Conservation (phyloP, 352 stramenopile species). For the Aphanomyces cochlioides region DNA sequence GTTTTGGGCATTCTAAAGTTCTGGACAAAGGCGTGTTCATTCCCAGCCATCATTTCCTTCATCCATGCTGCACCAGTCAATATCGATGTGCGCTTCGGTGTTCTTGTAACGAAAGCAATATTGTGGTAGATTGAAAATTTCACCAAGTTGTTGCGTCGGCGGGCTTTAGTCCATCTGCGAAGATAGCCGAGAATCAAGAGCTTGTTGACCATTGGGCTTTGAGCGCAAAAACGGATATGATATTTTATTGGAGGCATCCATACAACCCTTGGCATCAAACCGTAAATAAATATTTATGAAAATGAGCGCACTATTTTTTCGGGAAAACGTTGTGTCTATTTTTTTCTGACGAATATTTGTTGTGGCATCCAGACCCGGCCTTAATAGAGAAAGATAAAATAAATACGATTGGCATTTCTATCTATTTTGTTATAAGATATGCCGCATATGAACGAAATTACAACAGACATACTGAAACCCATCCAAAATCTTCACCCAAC, state of each 20-base stretch:
- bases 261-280: background rate
- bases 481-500: too few relatives aligned
- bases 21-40: background rate
- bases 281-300: background rate
- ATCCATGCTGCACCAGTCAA: background rate
- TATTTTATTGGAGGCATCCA: too few relatives aligned
- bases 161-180: background rate
- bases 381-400: too few relatives aligned
- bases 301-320: background rate
- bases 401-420: too few relatives aligned
- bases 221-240: too few relatives aligned
- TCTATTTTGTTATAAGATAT: too few relatives aligned
- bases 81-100: constrained; percentile 3
- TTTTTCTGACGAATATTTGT: background rate
- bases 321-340: background rate
- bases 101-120: background rate
- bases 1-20: background rate
- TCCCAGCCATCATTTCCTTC: constrained; percentile 3
- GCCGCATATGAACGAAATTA: too few relatives aligned
- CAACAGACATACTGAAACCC: too few relatives aligned
- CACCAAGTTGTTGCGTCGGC: background rate
- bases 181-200: too few relatives aligned
- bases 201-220: too few relatives aligned
- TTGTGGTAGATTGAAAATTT: background rate
- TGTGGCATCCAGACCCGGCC: constrained; percentile 1